phyloP scores from a whole-genome alignment of 306 rosid genomes.

The Trifolium pratense region DNA sequence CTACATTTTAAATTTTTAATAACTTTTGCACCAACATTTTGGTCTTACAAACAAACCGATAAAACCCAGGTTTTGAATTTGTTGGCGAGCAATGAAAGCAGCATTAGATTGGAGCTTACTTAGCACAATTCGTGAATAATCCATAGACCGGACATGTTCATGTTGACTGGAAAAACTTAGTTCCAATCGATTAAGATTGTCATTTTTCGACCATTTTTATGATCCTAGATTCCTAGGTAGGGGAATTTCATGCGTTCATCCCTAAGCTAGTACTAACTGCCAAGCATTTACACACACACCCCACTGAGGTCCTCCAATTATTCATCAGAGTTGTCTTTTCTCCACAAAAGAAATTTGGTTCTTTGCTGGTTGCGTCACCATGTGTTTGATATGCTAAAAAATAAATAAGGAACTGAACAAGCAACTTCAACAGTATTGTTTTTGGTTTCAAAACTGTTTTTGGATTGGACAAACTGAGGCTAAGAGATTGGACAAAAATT shows the following conservation, averaged over 20 bases:
- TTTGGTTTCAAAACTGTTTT: too few species aligned
- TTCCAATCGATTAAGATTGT: slow-evolving; percentile 46
- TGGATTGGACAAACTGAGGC: too few species aligned
- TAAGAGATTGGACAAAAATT: too few species aligned
- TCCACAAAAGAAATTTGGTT: neutral
- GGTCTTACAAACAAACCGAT: slow-evolving; percentile 51
- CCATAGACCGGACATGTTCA: slow-evolving; percentile 3
- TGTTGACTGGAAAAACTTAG: slow-evolving; percentile 40
- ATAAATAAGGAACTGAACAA: too few species aligned
- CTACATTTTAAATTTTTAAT: neutral
- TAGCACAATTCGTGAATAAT: slow-evolving; percentile 7
- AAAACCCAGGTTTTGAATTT: slow-evolving; percentile 49
- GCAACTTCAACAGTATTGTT: too few species aligned
- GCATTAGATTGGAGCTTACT: slow-evolving; percentile 24
- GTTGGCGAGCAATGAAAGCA: slow-evolving; percentile 48
- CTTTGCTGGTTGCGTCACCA: too few species aligned
- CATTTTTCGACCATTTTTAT: slow-evolving; percentile 18
- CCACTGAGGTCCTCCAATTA: neutral
- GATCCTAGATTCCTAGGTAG: slow-evolving; percentile 28
- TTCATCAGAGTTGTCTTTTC: neutral
- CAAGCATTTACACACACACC: neutral
- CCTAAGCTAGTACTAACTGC: neutral
- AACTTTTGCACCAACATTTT: slow-evolving; percentile 28
- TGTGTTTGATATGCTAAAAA: too few species aligned
- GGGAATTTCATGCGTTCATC: slow-evolving; percentile 36